phyloP scores from a whole-genome alignment of 495 filamentous ascomycete genomes.

The Talaromyces ruber region DNA sequence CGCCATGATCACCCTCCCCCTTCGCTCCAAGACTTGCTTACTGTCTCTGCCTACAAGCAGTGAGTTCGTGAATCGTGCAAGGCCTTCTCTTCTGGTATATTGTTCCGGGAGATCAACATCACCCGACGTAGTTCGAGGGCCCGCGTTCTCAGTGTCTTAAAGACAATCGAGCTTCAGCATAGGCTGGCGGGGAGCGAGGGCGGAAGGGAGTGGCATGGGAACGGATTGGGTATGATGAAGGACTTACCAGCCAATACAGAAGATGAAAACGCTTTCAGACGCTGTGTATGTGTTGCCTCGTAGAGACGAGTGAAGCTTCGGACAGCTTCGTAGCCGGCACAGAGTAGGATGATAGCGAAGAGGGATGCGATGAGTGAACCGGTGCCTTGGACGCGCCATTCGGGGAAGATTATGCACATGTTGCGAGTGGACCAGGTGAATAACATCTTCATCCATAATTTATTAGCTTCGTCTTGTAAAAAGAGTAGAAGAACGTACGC shows the following conservation, averaged over 20 bases:
- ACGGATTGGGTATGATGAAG: neutral
- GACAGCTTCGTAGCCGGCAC: constrained; percentile 84
- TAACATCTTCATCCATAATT: constrained; percentile 64
- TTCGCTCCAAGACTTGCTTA: constrained; percentile 36
- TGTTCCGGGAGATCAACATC: neutral
- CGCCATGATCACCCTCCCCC: constrained; percentile 68
- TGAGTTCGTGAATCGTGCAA: constrained; percentile 53
- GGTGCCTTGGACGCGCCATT: constrained; percentile 77
- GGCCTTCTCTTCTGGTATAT: neutral
- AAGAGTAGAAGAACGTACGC: constrained; percentile 39
- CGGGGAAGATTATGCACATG: constrained; percentile 89
- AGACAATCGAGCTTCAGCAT: constrained; percentile 6
- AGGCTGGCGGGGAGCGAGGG: constrained; percentile 3
- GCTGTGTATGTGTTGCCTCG: constrained; percentile 50
- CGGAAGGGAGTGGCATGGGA: neutral
- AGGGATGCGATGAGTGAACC: constrained; percentile 70
- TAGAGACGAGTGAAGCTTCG: constrained; percentile 69
- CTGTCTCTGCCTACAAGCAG: constrained; percentile 54
- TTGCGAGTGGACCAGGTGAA: constrained; percentile 91
- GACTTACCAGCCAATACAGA: constrained; percentile 2
- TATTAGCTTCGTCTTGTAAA: constrained; percentile 3
- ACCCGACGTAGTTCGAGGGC: neutral
- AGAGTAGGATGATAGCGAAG: constrained; percentile 68
- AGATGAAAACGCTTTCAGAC: constrained; percentile 27
- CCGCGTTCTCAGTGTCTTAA: constrained; percentile 37